Evolutionary conservation across 164 flowering plant species (phyloP).

Genomic region (Berberis vulgaris): DNA sequence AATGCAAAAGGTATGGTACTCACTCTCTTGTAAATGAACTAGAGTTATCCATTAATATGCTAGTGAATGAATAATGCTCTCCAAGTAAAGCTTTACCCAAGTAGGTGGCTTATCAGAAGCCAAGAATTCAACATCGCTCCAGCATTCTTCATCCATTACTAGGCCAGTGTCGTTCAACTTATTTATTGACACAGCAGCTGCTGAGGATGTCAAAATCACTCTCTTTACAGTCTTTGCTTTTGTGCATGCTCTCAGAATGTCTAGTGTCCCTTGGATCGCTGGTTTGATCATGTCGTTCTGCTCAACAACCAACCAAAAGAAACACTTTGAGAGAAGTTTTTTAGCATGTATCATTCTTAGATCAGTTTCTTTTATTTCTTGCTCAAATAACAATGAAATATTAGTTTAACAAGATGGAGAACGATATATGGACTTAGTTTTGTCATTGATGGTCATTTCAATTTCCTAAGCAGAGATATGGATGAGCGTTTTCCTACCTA

Average conservation of each 20-base stretch:
- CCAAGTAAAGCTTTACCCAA: constrained; percentile 40
- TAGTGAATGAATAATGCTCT: not conserved
- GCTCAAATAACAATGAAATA: no score
- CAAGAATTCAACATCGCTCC: constrained; percentile 66
- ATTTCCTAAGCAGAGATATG: not conserved
- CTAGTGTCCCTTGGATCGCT: constrained; percentile 49
- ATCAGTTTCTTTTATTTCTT: not conserved
- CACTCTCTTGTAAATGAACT: not conserved
- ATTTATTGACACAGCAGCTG: constrained; percentile 57
- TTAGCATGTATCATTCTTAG: not conserved
- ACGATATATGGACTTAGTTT: not conserved
- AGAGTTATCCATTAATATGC: not conserved
- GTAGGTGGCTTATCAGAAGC: constrained; percentile 51
- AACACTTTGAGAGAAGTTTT: not conserved
- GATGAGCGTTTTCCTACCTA: not conserved
- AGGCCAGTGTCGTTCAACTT: constrained; percentile 31
- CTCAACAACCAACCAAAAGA: not conserved
- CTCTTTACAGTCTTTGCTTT: constrained; percentile 58
- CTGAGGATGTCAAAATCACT: constrained; percentile 62
- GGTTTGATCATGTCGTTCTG: constrained; percentile 81
- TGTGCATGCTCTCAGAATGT: constrained; percentile 48
- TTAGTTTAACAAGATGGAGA: not conserved
- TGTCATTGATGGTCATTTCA: not conserved
- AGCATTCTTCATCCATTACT: constrained; percentile 49
- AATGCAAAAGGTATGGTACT: not conserved